Conservation (phyloP, 2,329 filamentous ascomycete genomes). For the Clonostachys solani region DNA sequence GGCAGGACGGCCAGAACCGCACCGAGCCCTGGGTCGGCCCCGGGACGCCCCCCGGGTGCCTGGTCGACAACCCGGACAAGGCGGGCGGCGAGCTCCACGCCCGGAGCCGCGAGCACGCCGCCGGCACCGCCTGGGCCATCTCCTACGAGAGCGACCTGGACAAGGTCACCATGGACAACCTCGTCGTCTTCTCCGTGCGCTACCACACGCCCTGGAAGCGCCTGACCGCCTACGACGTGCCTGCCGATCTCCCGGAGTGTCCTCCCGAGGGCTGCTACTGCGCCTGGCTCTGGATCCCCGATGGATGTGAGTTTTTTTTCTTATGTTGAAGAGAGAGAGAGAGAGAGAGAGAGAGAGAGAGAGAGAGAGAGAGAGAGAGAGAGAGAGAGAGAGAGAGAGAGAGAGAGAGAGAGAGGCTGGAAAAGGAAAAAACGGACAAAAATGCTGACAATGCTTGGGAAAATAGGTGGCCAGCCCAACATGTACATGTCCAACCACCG, state of each 20-base stretch:
- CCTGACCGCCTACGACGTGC: conserved; percentile 10
- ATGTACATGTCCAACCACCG: conserved; percentile 40
- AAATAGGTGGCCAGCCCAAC: conserved; percentile 12
- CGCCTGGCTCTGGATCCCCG: conserved; percentile 15
- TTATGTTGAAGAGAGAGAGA: not conserved
- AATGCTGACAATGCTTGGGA: not conserved
- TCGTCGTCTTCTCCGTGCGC: conserved; percentile 44
- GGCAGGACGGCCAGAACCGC: conserved; percentile 41
- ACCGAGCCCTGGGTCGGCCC: conserved; percentile 38
- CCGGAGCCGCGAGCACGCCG: conserved; percentile 32
- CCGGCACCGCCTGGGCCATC: conserved; percentile 45
- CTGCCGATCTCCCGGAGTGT: conserved; percentile 12
- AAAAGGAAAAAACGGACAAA: not conserved
- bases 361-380: not conserved
- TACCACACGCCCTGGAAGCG: conserved; percentile 21
- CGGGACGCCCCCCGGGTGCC: conserved; percentile 12
- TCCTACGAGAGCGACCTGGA: conserved; percentile 40
- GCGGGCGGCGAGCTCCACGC: conserved; percentile 40
- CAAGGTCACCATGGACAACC: conserved; percentile 42
- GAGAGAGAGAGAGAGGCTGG: not conserved
- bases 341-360: too few species aligned
- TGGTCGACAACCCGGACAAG: conserved; percentile 17
- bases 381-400: not conserved
- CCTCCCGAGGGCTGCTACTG: conserved; percentile 14
- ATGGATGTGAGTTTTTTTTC: conserved; percentile 7